These are phyloP conservation scores for Protomyces macrosporus DNA, from an alignment of 1,139 yeast species.

Conservation along the genomic window DNA sequence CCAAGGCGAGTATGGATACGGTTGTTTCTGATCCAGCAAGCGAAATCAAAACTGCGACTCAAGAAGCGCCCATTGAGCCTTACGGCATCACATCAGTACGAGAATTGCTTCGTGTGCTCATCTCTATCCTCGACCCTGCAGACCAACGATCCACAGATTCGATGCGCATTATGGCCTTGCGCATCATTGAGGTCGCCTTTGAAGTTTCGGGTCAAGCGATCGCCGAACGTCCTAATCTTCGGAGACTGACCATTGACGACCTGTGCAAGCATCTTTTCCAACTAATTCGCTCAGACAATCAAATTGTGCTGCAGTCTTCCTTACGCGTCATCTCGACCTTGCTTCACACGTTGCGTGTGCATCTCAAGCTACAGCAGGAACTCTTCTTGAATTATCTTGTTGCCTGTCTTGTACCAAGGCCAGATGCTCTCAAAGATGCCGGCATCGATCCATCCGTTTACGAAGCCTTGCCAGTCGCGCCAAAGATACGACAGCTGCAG, in stretches of 20 bases:
- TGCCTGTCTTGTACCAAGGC: slow-evolving; percentile 36
- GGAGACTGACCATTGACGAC: slow-evolving; percentile 67
- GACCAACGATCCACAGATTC: slow-evolving; percentile 82
- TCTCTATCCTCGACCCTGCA: slow-evolving; percentile 81
- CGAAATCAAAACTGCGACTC: slow-evolving; percentile 5
- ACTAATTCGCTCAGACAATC: slow-evolving; percentile 64
- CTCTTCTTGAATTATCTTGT: slow-evolving; percentile 42
- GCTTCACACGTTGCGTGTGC: slow-evolving; percentile 39
- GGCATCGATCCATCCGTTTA: slow-evolving; percentile 43
- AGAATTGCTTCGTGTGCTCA: slow-evolving; percentile 65
- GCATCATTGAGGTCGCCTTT: slow-evolving; percentile 68
- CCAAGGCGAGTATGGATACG: slow-evolving; percentile 9
- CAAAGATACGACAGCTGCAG: slow-evolving; percentile 34
- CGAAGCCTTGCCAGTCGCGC: slow-evolving; percentile 42
- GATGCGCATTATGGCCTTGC: slow-evolving; percentile 75
- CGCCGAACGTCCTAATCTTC: slow-evolving; percentile 59
- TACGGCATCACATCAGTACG: slow-evolving; percentile 65
- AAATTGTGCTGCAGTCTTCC: slow-evolving; percentile 66
- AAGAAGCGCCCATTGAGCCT: slow-evolving; percentile 41
- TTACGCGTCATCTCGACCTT: slow-evolving; percentile 68
- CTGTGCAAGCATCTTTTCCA: slow-evolving; percentile 78
- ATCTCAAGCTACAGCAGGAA: slow-evolving; percentile 44
- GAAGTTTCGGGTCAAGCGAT: slow-evolving; percentile 74
- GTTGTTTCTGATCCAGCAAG: slow-evolving; percentile 6
- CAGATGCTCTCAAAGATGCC: slow-evolving; percentile 41